phyloP scores from a whole-genome alignment of 768 basidiomycete species.

The Leccinum subgranulosum region DNA sequence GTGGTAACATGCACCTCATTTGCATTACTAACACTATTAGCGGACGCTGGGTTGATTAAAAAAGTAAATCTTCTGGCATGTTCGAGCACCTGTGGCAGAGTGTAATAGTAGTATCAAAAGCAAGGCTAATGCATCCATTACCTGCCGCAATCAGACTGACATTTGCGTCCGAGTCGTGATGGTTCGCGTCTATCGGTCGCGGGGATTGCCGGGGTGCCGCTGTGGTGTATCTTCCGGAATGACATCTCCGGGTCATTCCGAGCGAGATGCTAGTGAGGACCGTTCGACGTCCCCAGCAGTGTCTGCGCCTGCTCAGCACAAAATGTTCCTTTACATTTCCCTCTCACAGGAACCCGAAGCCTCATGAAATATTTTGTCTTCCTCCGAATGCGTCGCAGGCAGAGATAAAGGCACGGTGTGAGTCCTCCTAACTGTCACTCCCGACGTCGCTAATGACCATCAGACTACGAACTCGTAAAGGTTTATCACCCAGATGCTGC shows the following conservation, averaged over 20 bases:
- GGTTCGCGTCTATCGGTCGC: no score
- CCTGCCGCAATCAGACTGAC: no score
- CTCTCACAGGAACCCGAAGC: slow-evolving; percentile 48
- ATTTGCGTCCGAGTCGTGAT: no score
- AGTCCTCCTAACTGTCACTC: slow-evolving; percentile 18
- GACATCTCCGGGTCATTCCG: neutral
- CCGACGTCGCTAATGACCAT: neutral
- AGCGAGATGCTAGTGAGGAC: slow-evolving; percentile 6
- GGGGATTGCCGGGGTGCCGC: no score
- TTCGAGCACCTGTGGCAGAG: no score
- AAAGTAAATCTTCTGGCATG: no score
- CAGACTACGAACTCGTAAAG: slow-evolving; percentile 75
- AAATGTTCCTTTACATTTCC: slow-evolving; percentile 47
- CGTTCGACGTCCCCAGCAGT: neutral
- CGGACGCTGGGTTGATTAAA: no score
- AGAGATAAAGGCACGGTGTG: slow-evolving; percentile 69
- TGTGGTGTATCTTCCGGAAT: no score
- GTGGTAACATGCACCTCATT: no score
- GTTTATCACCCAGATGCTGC: slow-evolving; percentile 69
- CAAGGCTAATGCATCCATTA: no score
- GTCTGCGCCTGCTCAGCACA: slow-evolving; percentile 9
- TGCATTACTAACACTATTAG: no score
- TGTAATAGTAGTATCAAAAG: no score
- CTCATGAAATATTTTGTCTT: slow-evolving; percentile 74
- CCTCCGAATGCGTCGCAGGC: slow-evolving; percentile 48